These are phyloP conservation scores for Penicillium canescens DNA, from an alignment of 495 filamentous ascomycete species.

Conservation along the genomic window DNA sequence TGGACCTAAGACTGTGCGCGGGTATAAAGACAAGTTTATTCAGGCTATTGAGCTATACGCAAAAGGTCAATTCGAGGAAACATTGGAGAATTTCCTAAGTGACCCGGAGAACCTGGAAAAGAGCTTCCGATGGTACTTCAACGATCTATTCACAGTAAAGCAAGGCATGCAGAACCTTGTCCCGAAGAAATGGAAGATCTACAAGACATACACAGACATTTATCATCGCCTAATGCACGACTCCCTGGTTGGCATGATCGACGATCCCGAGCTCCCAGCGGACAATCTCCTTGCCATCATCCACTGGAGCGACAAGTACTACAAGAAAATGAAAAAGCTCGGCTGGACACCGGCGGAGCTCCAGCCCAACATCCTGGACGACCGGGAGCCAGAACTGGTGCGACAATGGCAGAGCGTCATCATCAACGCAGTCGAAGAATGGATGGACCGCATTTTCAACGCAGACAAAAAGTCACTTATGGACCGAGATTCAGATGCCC, in stretches of 20 bases:
- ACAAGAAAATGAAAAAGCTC: slow-evolving; percentile 90
- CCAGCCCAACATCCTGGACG: slow-evolving; percentile 80
- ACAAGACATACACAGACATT: slow-evolving; percentile 81
- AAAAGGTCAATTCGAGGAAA: slow-evolving; percentile 71
- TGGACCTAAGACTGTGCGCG: slow-evolving; percentile 85
- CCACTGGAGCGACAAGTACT: slow-evolving; percentile 94
- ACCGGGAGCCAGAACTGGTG: slow-evolving; percentile 82
- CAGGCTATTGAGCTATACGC: slow-evolving; percentile 73
- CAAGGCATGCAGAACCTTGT: slow-evolving; percentile 85
- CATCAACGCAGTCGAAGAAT: slow-evolving; percentile 91
- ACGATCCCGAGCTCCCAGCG: slow-evolving; percentile 75
- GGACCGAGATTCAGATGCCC: slow-evolving; percentile 70
- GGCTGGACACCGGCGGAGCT: slow-evolving; percentile 74
- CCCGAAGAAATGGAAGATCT: slow-evolving; percentile 98
- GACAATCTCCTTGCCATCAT: slow-evolving; percentile 86
- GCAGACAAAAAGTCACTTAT: slow-evolving; percentile 79
- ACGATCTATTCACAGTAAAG: slow-evolving; percentile 89
- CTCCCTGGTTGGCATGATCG: slow-evolving; percentile 76
- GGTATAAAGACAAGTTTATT: slow-evolving; percentile 95
- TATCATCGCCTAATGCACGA: slow-evolving; percentile 96
- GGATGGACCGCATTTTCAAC: slow-evolving; percentile 88
- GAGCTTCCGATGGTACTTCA: slow-evolving; percentile 91
- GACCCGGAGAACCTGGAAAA: slow-evolving; percentile 86
- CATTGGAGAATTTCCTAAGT: slow-evolving; percentile 71
- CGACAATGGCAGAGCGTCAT: slow-evolving; percentile 93